Evolutionary conservation across 495 filamentous ascomycete genomes (phyloP).

Genomic region (Podospora bellae-mahoneyi): DNA sequence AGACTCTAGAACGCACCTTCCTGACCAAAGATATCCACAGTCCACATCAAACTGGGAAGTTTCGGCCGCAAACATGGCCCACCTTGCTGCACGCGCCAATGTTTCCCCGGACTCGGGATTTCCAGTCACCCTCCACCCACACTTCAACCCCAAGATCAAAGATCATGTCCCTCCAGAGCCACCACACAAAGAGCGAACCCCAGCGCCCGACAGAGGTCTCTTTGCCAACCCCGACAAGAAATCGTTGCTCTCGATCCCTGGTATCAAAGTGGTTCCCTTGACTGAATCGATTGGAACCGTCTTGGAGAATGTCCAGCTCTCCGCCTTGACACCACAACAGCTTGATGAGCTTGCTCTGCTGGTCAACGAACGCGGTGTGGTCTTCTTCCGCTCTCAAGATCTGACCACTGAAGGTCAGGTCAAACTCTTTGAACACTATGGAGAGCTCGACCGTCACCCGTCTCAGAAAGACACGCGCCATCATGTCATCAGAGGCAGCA

Average conservation of each 20-base stretch:
- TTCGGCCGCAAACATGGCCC: slow-evolving; percentile 18
- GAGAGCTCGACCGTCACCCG: slow-evolving; percentile 47
- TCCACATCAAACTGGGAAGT: neutral
- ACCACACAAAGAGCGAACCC: slow-evolving; percentile 38
- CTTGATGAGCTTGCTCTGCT: slow-evolving; percentile 48
- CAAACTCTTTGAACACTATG: slow-evolving; percentile 52
- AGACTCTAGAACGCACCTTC: neutral
- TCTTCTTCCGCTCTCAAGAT: slow-evolving; percentile 51
- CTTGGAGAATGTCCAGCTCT: slow-evolving; percentile 47
- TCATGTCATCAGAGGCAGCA: slow-evolving; percentile 36
- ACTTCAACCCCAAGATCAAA: slow-evolving; percentile 58
- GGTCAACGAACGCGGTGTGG: slow-evolving; percentile 46
- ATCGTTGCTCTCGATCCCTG: slow-evolving; percentile 42
- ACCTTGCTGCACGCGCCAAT: slow-evolving; percentile 37
- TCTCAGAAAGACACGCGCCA: slow-evolving; percentile 45
- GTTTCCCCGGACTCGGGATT: slow-evolving; percentile 40
- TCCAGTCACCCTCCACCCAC: slow-evolving; percentile 47
- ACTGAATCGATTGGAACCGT: slow-evolving; percentile 54
- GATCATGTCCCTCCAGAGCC: slow-evolving; percentile 46
- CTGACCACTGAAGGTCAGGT: slow-evolving; percentile 52
- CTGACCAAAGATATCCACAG: neutral
- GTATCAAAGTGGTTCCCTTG: slow-evolving; percentile 42
- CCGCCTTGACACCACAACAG: slow-evolving; percentile 38
- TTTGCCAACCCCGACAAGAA: slow-evolving; percentile 53
- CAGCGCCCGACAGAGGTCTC: slow-evolving; percentile 46